phyloP scores from a whole-genome alignment of 352 stramenopile species.

The Elongisporangium anandrum region DNA sequence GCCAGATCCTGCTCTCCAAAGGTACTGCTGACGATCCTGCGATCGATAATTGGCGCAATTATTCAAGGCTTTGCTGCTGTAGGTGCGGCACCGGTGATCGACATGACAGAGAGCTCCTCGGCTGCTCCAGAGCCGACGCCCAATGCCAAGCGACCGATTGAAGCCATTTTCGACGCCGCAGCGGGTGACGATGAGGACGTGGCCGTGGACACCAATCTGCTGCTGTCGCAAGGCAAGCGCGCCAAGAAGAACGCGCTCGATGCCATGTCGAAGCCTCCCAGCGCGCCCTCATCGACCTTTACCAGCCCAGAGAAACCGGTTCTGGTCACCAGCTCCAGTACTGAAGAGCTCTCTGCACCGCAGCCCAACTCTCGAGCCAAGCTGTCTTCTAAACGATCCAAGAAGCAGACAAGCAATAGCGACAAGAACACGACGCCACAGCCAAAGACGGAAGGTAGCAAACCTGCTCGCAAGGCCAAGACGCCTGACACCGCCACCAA shows the following conservation, averaged over 20 bases:
- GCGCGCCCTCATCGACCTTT: background rate
- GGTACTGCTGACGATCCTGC: conserved; percentile 10
- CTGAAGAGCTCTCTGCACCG: background rate
- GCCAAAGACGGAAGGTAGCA: background rate
- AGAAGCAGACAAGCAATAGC: background rate
- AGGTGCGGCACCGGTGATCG: background rate
- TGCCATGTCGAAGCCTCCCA: background rate
- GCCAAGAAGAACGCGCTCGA: background rate
- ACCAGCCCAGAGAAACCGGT: conserved; percentile 29
- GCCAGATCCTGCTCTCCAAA: conserved; percentile 60
- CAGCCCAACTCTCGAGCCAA: background rate
- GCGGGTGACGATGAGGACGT: conserved; percentile 35
- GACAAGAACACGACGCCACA: background rate
- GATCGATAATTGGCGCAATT: background rate
- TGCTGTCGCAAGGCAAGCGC: background rate
- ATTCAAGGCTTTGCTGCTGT: background rate
- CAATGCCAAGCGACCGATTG: conserved; percentile 36
- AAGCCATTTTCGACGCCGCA: conserved; percentile 17
- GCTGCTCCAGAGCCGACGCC: background rate
- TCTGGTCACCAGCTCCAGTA: background rate
- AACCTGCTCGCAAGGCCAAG: background rate
- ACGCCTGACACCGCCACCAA: background rate
- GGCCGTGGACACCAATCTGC: conserved; percentile 7
- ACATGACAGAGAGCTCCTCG: background rate
- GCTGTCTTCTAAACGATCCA: background rate